A percentile compares a stretch with the other conserved stretches of the same genome.
Conservation (phyloP, 768 basidiomycete species). For the Chalciporus sphaerocephalus region DNA sequence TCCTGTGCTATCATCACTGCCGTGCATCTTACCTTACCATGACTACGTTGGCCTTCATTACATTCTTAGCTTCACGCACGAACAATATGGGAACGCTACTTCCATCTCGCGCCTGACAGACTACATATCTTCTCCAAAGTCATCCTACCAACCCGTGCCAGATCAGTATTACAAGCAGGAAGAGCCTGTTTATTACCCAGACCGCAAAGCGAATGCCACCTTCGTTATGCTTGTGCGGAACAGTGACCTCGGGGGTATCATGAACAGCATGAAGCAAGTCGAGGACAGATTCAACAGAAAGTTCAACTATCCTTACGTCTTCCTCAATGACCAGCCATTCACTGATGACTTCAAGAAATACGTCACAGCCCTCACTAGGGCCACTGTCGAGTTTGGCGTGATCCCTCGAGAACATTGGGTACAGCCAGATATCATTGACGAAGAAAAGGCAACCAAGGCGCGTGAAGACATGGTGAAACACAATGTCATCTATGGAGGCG, state of each 20-base stretch:
- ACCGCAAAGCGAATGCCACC: slow-evolving; percentile 74
- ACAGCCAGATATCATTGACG: slow-evolving; percentile 78
- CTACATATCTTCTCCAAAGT: slow-evolving; percentile 22
- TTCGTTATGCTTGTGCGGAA: slow-evolving; percentile 80
- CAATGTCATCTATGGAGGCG: slow-evolving; percentile 65
- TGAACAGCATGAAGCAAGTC: slow-evolving; percentile 65
- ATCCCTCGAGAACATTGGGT: slow-evolving; percentile 70
- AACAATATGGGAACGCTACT: slow-evolving; percentile 40
- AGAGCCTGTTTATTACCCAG: slow-evolving; percentile 35
- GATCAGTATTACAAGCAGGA: slow-evolving; percentile 51
- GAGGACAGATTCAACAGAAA: slow-evolving; percentile 85
- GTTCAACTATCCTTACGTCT: slow-evolving; percentile 81
- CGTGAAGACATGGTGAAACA: slow-evolving; percentile 61
- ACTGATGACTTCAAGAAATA: slow-evolving; percentile 68
- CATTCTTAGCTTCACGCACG: slow-evolving; percentile 40
- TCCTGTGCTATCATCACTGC: background rate
- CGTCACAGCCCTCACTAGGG: slow-evolving; percentile 28
- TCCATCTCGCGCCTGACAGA: slow-evolving; percentile 33
- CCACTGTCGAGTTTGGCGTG: slow-evolving; percentile 49
- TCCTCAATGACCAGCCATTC: slow-evolving; percentile 85
- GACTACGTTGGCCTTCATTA: slow-evolving; percentile 38
- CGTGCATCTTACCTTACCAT: slow-evolving; percentile 8
- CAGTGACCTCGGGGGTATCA: slow-evolving; percentile 52
- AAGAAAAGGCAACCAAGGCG: slow-evolving; percentile 52
- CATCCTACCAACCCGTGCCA: slow-evolving; percentile 56